These are phyloP conservation scores for Lepiota venenata DNA, from an alignment of 768 basidiomycete genomes.

Conservation along the genomic window DNA sequence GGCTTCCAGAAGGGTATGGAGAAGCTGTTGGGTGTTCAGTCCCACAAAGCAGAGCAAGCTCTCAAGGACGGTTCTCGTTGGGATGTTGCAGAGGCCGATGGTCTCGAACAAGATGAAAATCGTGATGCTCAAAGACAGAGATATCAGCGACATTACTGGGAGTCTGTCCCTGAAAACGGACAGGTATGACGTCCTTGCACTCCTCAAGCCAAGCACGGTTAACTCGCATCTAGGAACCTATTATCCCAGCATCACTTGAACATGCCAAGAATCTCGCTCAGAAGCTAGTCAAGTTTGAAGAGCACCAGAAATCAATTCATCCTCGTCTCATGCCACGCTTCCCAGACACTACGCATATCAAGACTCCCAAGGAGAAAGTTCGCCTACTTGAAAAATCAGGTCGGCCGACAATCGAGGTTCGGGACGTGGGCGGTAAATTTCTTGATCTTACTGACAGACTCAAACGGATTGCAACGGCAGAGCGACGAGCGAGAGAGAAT, in stretches of 20 bases:
- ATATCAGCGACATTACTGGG: conserved; percentile 77
- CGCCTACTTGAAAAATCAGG: conserved; percentile 37
- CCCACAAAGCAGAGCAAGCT: conserved; percentile 17
- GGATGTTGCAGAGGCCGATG: conserved; percentile 60
- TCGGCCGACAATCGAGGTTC: conserved; percentile 58
- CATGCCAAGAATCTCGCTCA: conserved; percentile 38
- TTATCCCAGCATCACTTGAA: conserved; percentile 56
- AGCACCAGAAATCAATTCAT: conserved; percentile 33
- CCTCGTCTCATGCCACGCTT: conserved; percentile 35
- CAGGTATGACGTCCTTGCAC: conserved; percentile 53
- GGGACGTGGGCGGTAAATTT: conserved; percentile 74
- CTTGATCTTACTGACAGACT: conserved; percentile 52
- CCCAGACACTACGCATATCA: conserved; percentile 33
- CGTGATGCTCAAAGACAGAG: conserved; percentile 56
- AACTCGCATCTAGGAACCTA: conserved; percentile 45
- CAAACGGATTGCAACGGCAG: conserved; percentile 45
- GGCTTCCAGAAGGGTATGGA: conserved; percentile 87
- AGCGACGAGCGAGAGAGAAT: conserved; percentile 38
- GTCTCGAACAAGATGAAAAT: conserved; percentile 52
- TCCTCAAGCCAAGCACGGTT: conserved; percentile 5
- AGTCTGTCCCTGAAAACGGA: conserved; percentile 66
- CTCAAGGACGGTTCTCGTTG: conserved; percentile 14
- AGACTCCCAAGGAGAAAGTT: conserved; percentile 30
- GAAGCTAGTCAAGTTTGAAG: conserved; percentile 27
- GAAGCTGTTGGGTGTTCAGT: conserved; percentile 57